Evolutionary conservation across 2,329 filamentous ascomycete genomes (phyloP), one percentile per base, ranked within the genome.

Genomic region (Penicillium sp.): DNA sequence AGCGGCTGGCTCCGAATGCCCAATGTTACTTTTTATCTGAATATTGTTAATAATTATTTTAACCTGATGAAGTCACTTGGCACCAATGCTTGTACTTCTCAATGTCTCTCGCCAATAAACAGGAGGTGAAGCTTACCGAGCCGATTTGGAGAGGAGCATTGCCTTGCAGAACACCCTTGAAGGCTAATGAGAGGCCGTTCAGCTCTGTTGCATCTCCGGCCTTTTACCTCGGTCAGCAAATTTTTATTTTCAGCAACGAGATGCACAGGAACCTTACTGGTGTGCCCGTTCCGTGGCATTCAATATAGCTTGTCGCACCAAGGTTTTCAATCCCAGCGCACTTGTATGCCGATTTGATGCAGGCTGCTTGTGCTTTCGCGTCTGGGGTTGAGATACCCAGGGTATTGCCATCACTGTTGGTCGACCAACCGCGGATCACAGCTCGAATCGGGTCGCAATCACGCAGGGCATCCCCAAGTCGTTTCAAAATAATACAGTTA

Each of bases 351-450:
- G 28, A 8, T 13, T 63, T 54, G 11, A 76, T 76, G 4, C 72
- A 56, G 4, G 54, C 59, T 25, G 61, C 65, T 52, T 78, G 75
- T 0, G 71, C 66, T 6, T 64, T 63, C 2, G 52, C 13, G 56
- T 52, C 79, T 0, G 80, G 81, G 63, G 74, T 69, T 0, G 77
- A 77, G 26, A 82, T 77, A 1, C 77, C 76, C 30, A 71, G 68
- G 0, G 80, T 79, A 33, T 69, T 68, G 3, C 81, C 81, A 63
- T 82, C 78, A 57, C 77, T 73, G 62, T 82, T 82, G 2, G 82
- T 40, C 0, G 80, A 45, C 7, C 82, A 26, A 4, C 33, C 33
- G 33, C 33, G 33, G 33, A 35, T 35, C 33, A 35, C 33, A 35
- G 33, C 33, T 35, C 33, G 33, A 35, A 35, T 35, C 6, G 33